Percentiles rank a stretch among this genome's conserved stretches.
Evolutionary conservation across 306 rosid genomes (phyloP).

Genomic region (Trichosanthes truncata): DNA sequence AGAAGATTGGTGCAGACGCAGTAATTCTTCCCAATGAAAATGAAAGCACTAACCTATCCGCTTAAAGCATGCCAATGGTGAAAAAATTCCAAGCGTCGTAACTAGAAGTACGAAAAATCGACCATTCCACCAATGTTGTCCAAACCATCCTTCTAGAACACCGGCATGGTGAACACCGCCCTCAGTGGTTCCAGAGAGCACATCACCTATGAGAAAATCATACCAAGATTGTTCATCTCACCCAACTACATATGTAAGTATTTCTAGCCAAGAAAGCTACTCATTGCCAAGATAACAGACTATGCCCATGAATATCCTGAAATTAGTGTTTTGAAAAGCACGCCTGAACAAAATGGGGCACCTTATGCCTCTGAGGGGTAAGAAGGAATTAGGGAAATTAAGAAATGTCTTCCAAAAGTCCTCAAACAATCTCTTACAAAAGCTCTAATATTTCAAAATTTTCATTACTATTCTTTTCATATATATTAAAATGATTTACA

Average conservation of each 20-base stretch:
- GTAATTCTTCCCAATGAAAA: not conserved
- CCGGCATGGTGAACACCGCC: conserved; percentile 30
- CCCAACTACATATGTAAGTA: not conserved
- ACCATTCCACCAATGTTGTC: conserved; percentile 38
- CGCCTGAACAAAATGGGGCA: not conserved
- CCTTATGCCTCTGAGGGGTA: not conserved
- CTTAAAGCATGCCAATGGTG: conserved; percentile 28
- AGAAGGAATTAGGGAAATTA: not conserved
- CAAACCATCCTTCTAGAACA: conserved; percentile 33
- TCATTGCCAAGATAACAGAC: not conserved
- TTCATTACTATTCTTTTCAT: not conserved
- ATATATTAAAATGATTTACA: not conserved
- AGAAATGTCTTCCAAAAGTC: not conserved
- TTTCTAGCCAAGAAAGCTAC: not conserved
- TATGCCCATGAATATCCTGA: not conserved
- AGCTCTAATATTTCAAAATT: not conserved
- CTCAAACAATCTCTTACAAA: not conserved
- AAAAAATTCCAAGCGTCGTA: conserved; percentile 18
- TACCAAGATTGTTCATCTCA: not conserved
- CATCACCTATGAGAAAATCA: conserved; percentile 6
- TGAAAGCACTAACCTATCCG: conserved; percentile 22
- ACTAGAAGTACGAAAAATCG: conserved; percentile 27
- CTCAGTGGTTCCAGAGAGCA: conserved; percentile 29
- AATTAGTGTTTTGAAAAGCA: not conserved
- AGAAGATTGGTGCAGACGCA: not conserved